phyloP scores from a whole-genome alignment of 495 filamentous ascomycete genomes.

The Monascus purpureus region DNA sequence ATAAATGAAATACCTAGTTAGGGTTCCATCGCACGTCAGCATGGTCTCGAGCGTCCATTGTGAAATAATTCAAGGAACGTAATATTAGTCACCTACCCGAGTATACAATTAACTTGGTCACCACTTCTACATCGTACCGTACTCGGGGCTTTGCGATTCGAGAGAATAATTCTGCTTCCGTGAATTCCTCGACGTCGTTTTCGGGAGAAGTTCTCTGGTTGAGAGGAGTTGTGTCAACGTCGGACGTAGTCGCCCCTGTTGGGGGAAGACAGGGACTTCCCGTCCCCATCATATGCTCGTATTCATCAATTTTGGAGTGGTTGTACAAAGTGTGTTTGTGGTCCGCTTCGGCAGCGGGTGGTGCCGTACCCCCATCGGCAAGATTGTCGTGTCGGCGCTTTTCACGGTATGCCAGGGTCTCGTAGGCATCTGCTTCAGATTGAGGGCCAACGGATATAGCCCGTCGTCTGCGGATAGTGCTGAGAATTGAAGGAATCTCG shows the following conservation, averaged over 20 bases:
- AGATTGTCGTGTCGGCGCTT: conserved; percentile 65
- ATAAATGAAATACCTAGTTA: conserved; percentile 71
- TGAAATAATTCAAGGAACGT: no score
- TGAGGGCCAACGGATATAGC: conserved; percentile 86
- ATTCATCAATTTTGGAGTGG: conserved; percentile 39
- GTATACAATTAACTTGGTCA: conserved; percentile 95
- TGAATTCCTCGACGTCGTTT: conserved; percentile 25
- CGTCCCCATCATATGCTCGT: conserved; percentile 57
- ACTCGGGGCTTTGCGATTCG: conserved; percentile 76
- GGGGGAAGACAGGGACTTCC: conserved; percentile 21
- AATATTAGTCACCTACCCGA: conserved; percentile 60
- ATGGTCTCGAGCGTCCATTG: no score
- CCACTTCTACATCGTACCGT: conserved; percentile 91
- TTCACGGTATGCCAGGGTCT: conserved; percentile 86
- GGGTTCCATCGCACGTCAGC: no score
- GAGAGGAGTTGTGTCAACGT: conserved; percentile 11
- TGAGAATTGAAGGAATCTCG: conserved; percentile 66
- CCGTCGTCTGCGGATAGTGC: conserved; percentile 61
- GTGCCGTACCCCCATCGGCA: conserved; percentile 15
- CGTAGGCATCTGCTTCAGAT: conserved; percentile 90
- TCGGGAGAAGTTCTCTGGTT: conserved; percentile 20
- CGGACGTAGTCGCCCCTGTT: conserved; percentile 16
- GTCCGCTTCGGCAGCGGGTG: conserved; percentile 12
- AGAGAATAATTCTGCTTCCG: conserved; percentile 74
- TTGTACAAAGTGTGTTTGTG: conserved; percentile 8